Conservation (phyloP, 176 grass and related monocot species). For the Areca catechu region DNA sequence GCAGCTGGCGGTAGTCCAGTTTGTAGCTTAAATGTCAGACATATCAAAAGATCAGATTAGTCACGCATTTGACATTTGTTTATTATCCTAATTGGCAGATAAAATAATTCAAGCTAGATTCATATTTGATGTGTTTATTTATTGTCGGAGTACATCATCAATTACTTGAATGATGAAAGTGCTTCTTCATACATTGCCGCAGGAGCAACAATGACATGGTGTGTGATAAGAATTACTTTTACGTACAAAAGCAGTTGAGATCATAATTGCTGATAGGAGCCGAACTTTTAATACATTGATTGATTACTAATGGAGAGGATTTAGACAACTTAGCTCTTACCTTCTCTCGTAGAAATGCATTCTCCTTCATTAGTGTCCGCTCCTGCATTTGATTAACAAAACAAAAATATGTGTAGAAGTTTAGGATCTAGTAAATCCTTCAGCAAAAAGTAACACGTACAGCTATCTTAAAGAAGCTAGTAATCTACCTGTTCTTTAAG, state of each 20-base stretch:
- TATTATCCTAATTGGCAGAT: too few relatives aligned
- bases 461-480: neutral
- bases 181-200: too few relatives aligned
- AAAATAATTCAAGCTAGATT: too few relatives aligned
- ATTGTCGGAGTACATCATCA: too few relatives aligned
- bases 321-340: slow-evolving; percentile 7
- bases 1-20: neutral
- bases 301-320: too few relatives aligned
- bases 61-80: neutral
- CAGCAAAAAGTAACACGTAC: neutral
- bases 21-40: slow-evolving; percentile 35
- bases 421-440: slow-evolving; percentile 1
- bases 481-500: slow-evolving; percentile 43
- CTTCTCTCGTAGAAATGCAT: slow-evolving; percentile 36
- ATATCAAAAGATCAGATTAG: slow-evolving; percentile 1
- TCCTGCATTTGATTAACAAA: slow-evolving; percentile 29
- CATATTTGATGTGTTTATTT: too few relatives aligned
- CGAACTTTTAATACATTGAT: too few relatives aligned
- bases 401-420: neutral
- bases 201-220: too few relatives aligned
- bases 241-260: too few relatives aligned
- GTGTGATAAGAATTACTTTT: too few relatives aligned
- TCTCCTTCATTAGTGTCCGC: slow-evolving; percentile 28
- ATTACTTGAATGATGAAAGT: too few relatives aligned
- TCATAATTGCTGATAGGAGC: too few relatives aligned